These are phyloP conservation scores for Aspergillus nidulans DNA, from an alignment of 495 filamentous ascomycete genomes.

Conservation along the genomic window DNA sequence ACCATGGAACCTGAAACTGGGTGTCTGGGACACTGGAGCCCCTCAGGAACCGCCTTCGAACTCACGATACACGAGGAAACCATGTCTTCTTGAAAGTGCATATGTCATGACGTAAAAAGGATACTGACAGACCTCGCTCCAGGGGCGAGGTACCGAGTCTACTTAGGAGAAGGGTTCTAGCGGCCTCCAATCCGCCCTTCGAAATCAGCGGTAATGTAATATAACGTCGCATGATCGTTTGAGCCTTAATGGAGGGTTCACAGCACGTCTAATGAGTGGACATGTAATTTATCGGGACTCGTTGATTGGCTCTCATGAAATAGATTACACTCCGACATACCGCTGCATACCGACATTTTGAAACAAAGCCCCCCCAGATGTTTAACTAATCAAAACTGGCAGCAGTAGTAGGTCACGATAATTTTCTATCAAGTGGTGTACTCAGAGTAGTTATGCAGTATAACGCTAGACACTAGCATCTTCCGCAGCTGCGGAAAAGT, in stretches of 20 bases:
- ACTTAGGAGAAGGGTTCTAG: not conserved
- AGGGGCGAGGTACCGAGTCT: not conserved
- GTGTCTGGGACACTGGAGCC: not conserved
- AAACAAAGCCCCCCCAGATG: not conserved
- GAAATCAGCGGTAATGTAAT: not conserved
- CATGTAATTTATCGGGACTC: not conserved
- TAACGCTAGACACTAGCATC: too few species aligned
- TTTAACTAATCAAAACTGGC: not conserved
- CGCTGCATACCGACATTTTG: not conserved
- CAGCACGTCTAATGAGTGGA: not conserved
- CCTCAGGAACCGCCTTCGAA: not conserved
- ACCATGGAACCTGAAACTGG: not conserved
- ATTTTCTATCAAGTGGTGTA: too few species aligned
- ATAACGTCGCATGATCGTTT: constrained; percentile 10
- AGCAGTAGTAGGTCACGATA: too few species aligned
- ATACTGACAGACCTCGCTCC: not conserved
- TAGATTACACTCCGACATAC: constrained; percentile 1
- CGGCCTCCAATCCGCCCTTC: not conserved
- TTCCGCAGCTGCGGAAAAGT: too few species aligned
- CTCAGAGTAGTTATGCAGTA: too few species aligned
- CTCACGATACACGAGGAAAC: not conserved
- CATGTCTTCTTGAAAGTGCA: not conserved
- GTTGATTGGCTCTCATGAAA: not conserved
- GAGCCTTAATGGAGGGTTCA: not conserved
- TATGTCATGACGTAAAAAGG: not conserved